Evolutionary conservation across 2,329 filamentous ascomycete species (phyloP), one percentile per base, ranked within the genome.

Genomic region (Beauveria bassiana): DNA sequence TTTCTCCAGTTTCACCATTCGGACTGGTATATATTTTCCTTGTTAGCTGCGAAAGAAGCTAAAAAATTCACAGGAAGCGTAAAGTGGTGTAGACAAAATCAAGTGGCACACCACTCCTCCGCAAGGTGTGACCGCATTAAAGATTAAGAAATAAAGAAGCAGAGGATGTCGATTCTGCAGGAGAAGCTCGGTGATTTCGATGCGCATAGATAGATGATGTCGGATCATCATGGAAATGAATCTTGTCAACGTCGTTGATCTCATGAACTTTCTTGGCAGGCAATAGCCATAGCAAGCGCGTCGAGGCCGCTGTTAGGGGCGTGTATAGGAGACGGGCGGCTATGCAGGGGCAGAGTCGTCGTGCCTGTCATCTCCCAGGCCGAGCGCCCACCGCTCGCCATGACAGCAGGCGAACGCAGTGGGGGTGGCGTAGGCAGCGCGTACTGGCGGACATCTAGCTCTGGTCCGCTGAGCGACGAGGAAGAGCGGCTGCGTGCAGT

Each of bases 301-400:
- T 84, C 81, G 5, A 85, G 76, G 22, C 81, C 81, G 62, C 78
- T 82, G 65, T 74, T 80, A n/a, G 75, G 75, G n/a, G 77, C 77
- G 62, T 77, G 73, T 3, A 69, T 68, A 7, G 73, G 67, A 14
- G 69, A 71, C 4, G 80, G 80, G n/a, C 79, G 77, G 64, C 70
- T 74, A 65, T 79, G 72, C 14, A 81, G 70, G 60, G 79, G 75
- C 1, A 77, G 66, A 38, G 34, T 38, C 59, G 78, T 78, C 38
- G 80, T 70, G 34, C 72, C 73, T 47, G 76, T 74, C 74, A 81
- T 74, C 62, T 82, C 78, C 79, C 79, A 81, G 46, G 75, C 71
- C 20, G 59, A 62, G 43, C 45, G 56, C 8, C 49, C 57, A 6
- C 47, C 57, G n/a, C 49, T 38, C 10, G 50, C 16, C 64, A 68